These are phyloP conservation scores for Somion occarium DNA, from an alignment of 1,284 basidiomycete genomes.

Conservation along the genomic window DNA sequence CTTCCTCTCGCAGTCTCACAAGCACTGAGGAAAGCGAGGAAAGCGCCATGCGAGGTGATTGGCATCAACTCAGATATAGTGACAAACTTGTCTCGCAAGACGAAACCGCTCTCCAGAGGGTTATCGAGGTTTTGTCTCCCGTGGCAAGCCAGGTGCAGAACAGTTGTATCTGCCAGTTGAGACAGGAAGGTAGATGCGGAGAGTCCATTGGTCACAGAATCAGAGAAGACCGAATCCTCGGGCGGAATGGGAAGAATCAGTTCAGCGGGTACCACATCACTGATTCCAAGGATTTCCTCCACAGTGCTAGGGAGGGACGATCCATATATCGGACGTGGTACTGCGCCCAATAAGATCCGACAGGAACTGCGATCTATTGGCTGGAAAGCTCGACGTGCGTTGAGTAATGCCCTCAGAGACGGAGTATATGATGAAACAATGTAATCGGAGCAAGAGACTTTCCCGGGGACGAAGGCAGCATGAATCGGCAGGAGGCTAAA, in stretches of 20 bases:
- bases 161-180: constrained; percentile 14
- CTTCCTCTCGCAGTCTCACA: constrained; percentile 32
- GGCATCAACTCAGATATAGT: not conserved
- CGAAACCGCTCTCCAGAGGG: constrained; percentile 1
- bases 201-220: constrained; percentile 17
- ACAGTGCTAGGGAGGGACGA: not conserved
- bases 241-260: not conserved
- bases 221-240: constrained; percentile 10
- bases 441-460: constrained; percentile 9
- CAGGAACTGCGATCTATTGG: not conserved
- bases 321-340: not conserved
- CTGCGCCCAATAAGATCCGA: not conserved
- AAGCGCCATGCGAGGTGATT: not conserved
- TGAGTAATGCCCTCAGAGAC: constrained; percentile 16
- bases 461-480: not conserved
- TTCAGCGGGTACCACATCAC: not conserved
- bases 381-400: not conserved
- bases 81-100: not conserved
- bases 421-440: constrained; percentile 24
- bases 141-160: constrained; percentile 29
- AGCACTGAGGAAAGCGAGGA: constrained; percentile 30
- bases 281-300: not conserved
- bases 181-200: not conserved
- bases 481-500: constrained; percentile 12
- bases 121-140: constrained; percentile 16